Evolutionary conservation across 2,329 filamentous ascomycete genomes (phyloP).

Genomic region (Huntiella decipiens): DNA sequence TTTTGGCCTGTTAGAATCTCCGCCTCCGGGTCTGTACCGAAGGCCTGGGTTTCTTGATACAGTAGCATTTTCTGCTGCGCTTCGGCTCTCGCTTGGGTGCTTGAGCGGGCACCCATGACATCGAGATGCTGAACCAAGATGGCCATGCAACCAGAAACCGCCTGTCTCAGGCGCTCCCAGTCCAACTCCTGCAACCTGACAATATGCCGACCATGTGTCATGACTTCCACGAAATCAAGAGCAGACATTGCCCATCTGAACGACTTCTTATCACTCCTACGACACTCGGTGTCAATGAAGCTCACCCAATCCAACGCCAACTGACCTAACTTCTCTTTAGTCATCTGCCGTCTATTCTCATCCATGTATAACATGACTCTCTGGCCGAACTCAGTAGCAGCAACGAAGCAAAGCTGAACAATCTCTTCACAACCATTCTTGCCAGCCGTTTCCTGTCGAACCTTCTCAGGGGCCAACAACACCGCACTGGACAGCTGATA

Average conservation of each 20-base stretch:
- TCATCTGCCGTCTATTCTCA: slow-evolving; percentile 86
- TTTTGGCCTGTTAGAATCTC: slow-evolving; percentile 41
- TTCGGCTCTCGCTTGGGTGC: slow-evolving; percentile 81
- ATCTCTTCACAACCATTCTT: slow-evolving; percentile 73
- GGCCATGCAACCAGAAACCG: slow-evolving; percentile 94
- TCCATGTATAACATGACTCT: slow-evolving; percentile 91
- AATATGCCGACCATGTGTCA: slow-evolving; percentile 86
- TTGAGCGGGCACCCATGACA: slow-evolving; percentile 93
- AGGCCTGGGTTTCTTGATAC: slow-evolving; percentile 49
- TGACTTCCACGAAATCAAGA: slow-evolving; percentile 90
- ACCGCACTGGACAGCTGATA: slow-evolving; percentile 96
- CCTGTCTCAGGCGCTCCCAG: slow-evolving; percentile 62
- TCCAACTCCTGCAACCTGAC: slow-evolving; percentile 78
- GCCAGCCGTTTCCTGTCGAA: slow-evolving; percentile 65
- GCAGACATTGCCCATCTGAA: slow-evolving; percentile 95
- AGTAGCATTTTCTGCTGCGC: slow-evolving; percentile 64
- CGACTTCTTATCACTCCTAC: slow-evolving; percentile 82
- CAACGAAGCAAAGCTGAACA: slow-evolving; percentile 94
- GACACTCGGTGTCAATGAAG: slow-evolving; percentile 93
- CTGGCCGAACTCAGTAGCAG: slow-evolving; percentile 96
- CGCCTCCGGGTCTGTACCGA: slow-evolving; percentile 52
- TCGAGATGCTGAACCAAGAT: slow-evolving; percentile 95
- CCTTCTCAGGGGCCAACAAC: slow-evolving; percentile 94
- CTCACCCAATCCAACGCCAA: slow-evolving; percentile 91
- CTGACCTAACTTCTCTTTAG: slow-evolving; percentile 86